Base-by-base conservation (phyloP, 306 rosid species). In the Pyrus bretschneideri region DNA sequence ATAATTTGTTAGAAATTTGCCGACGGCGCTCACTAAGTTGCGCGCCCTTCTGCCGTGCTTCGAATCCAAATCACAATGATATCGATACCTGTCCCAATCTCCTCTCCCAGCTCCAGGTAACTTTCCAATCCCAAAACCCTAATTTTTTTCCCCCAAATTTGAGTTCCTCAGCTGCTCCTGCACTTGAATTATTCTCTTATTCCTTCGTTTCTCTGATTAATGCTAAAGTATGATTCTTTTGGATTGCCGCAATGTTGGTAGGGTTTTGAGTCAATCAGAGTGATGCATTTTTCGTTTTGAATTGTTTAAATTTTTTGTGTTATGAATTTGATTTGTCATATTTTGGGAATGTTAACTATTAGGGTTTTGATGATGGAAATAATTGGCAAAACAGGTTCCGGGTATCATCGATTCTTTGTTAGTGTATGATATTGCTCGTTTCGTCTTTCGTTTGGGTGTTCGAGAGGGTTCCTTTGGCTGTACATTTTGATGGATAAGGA, bases 91-190 rank as follows among this genome's bases (percentile, higher is more conserved):
- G 81, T 57, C 27, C 69, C 67, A 72, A 76, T 46, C 84, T 85
- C 31, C 96, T 94, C 35, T 89, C 93, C 15, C 89, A 92, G 80
- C 91, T 94, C 25, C 92, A 94, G 96, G 98, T 95, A 77, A 31
- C 58, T 57, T n/a, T n/a, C 35, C 15, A 49, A 74, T 65, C 52
- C 55, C 52, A 74, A 68, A 81, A 80, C 87, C 91, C 90, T 81
- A 85, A 85, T 30, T 73, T 86, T 67, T 21, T 4, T n/a, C 54
- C 54, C 54, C 54, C 7, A 14, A 14, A 49, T 57, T 19, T 31
- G 59, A 49, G 8, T 49, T 57, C 58, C 6, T 22, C 27, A n/a
- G 23, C 58, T 25, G 38, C 21, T 38, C 12, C 15, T 69, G 5
- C 62, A 12, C 69, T 8, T 49, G 69, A 38, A 29, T 40, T 23